phyloP scores from a whole-genome alignment of 164 flowering plant species.

The grape (Vitis vinifera) region ASM3070453v1 NC_081814.1:2399501-2400000 shows the following conservation, averaged over 20 bases:
- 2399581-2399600: not conserved
- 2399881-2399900: constrained; percentile 28
- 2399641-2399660: not conserved
- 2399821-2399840: not conserved
- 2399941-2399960: constrained; percentile 14
- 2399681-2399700: constrained; percentile 3
- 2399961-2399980: not conserved
- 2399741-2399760: not conserved
- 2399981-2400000: not conserved
- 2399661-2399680: not conserved
- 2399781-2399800: not conserved
- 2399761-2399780: not conserved
- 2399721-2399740: constrained; percentile 2
- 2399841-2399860: constrained; percentile 8
- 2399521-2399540: not conserved
- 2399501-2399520: constrained; percentile 4
- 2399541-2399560: not conserved
- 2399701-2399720: constrained; percentile 13
- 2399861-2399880: not conserved
- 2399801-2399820: not conserved
- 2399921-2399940: constrained; percentile 31
- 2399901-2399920: constrained; percentile 45
- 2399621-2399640: constrained; percentile 1
- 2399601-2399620: not conserved
- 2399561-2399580: not conserved